A percentile compares a stretch with the other conserved stretches of the same genome.
Evolutionary conservation across 2,329 filamentous ascomycete genomes (phyloP).

Genomic region (Diaporthe capsici): DNA sequence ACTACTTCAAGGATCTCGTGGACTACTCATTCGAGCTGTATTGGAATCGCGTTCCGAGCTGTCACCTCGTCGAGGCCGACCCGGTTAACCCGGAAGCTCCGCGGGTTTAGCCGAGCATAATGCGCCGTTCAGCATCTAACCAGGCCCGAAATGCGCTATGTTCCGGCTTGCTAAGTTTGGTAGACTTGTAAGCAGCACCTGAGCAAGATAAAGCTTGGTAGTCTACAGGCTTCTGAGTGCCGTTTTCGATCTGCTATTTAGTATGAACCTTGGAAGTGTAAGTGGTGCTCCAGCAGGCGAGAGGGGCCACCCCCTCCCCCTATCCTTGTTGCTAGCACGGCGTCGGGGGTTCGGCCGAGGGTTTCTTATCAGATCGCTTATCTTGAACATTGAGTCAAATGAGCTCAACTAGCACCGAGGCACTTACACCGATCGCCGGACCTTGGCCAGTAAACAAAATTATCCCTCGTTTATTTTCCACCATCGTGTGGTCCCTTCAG

Average conservation of each 20-base stretch:
- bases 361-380: conserved; percentile 22
- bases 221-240: background rate
- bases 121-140: background rate
- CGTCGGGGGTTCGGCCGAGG: background rate
- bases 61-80: background rate
- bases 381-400: conserved; percentile 11
- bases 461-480: background rate
- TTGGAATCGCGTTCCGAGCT: background rate
- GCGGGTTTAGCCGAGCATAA: conserved; percentile 1
- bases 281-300: background rate
- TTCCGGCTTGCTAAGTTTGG: background rate
- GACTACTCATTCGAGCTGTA: background rate
- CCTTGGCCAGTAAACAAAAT: background rate
- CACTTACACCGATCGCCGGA: conserved; percentile 41
- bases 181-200: background rate
- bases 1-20: background rate
- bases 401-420: background rate
- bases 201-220: background rate
- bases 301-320: background rate
- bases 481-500: background rate
- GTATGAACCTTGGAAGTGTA: background rate
- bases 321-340: background rate
- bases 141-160: background rate
- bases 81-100: conserved; percentile 8
- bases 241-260: background rate